Evolutionary conservation across 352 stramenopile species (phyloP), one percentile per base, ranked within the genome.

Genomic region (Pythium utonaiense): DNA sequence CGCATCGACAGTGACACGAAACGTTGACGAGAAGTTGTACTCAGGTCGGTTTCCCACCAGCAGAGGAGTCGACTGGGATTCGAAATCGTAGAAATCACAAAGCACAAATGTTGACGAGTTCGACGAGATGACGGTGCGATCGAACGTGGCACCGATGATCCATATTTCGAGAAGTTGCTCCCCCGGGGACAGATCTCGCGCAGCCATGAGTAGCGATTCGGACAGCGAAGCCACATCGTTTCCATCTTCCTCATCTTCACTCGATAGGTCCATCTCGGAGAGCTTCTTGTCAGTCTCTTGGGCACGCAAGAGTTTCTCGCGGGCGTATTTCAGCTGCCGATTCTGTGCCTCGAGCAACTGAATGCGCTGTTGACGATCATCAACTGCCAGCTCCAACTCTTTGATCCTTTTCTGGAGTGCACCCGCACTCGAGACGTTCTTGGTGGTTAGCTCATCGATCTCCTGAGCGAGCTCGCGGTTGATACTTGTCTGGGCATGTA

Each of bases 51-150:
- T 80, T 24, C 93, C 93, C 12, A 88, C 74, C 13, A 97, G 52
- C 30, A 98, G 69, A 24, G 92, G 75, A 34, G 92, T 98, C 42
- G 90, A 85, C 70, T 98, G 91, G 1, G 89, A 96, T 66, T 98
- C 92, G 58, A 96, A 98, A 62, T 98, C 89, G 62, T 96, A 98
- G 58, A 98, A 98, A 57, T 98, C 93, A 30, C 95, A 89, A 17
- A 98, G 60, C 7, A 97, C 75, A 61, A 98, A 98, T 14, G 90
- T 97, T 1, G 88, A 96, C 2, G 81, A 74, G 53, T 81, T 92
- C 14, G 70, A 67, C 7, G 75, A 76, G 47, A 97, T 69, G 41
- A 77, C 75, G 12, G 51, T 80, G 31, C 64, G 75, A 56, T 96
- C 83, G 45, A 97, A 91, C 28, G 70, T 72, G 6, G 70, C 91